Evolutionary conservation across 2,329 filamentous ascomycete species (phyloP).

Genomic region (Thermothelomyces thermophilus): DNA sequence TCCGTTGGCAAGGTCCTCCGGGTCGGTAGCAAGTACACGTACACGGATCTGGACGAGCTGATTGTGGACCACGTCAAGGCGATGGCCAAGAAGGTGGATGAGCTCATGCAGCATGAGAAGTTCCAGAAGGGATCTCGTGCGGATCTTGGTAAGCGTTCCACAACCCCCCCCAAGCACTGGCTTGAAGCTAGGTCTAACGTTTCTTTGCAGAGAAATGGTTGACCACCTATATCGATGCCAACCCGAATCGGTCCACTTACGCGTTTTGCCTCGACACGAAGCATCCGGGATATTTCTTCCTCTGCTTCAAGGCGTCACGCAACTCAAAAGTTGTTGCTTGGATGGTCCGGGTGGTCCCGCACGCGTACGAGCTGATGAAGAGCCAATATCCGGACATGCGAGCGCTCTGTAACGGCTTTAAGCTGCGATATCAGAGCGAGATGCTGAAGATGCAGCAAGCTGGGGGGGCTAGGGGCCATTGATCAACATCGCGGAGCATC

Average conservation of each 20-base stretch:
- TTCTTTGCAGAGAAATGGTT: conserved; percentile 70
- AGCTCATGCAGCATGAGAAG: conserved; percentile 91
- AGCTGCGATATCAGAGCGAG: conserved; percentile 65
- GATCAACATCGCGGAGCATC: not conserved
- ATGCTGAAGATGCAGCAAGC: conserved; percentile 54
- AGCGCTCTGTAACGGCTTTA: conserved; percentile 94
- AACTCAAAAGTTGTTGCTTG: conserved; percentile 67
- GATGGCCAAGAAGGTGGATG: conserved; percentile 95
- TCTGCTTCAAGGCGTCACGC: conserved; percentile 91
- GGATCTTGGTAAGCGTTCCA: conserved; percentile 68
- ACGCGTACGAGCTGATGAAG: conserved; percentile 85
- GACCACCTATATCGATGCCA: conserved; percentile 90
- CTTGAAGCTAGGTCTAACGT: not conserved
- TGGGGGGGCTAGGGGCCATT: conserved; percentile 17
- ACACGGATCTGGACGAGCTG: conserved; percentile 92
- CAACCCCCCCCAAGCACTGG: not conserved
- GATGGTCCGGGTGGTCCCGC: conserved; percentile 84
- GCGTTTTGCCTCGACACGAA: conserved; percentile 92
- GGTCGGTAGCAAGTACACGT: conserved; percentile 82
- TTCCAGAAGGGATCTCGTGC: conserved; percentile 75
- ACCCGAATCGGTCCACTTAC: conserved; percentile 88
- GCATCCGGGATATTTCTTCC: conserved; percentile 87
- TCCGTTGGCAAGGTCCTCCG: conserved; percentile 80
- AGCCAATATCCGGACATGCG: conserved; percentile 91
- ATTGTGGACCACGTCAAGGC: conserved; percentile 96